These are phyloP conservation scores for Neurospora africana DNA, from an alignment of 495 filamentous ascomycete species.

Conservation along the genomic window DNA sequence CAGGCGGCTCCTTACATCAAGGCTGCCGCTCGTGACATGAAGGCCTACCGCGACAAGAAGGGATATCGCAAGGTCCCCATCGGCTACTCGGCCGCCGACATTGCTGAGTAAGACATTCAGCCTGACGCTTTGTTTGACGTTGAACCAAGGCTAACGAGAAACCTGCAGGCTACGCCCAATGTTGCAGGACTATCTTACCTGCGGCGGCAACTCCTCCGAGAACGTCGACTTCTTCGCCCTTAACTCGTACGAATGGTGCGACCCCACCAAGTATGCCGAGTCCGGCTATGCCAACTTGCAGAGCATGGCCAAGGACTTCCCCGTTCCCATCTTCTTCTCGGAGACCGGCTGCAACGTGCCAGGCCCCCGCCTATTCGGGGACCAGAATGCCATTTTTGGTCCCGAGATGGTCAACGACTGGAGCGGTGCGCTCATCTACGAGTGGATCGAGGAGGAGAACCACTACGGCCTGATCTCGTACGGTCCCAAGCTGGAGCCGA, in stretches of 20 bases:
- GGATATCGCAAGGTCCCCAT: conserved; percentile 75
- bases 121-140: no score
- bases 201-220: conserved; percentile 55
- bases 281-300: conserved; percentile 66
- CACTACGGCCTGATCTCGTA: conserved; percentile 79
- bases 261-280: conserved; percentile 45
- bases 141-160: no score
- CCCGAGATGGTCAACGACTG: conserved; percentile 59
- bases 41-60: conserved; percentile 67
- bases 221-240: conserved; percentile 74
- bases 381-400: conserved; percentile 70
- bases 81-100: conserved; percentile 87
- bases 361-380: conserved; percentile 59
- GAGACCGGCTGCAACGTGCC: conserved; percentile 69
- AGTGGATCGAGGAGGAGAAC: conserved; percentile 83
- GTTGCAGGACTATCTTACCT: conserved; percentile 83
- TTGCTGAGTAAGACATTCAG: no score
- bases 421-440: conserved; percentile 79
- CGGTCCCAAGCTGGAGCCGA: conserved; percentile 42
- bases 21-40: conserved; percentile 69
- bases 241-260: conserved; percentile 87
- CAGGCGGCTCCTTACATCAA: conserved; percentile 71
- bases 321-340: conserved; percentile 77
- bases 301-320: conserved; percentile 36
- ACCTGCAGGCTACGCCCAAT: conserved; percentile 77